Evolutionary conservation across 192 early-diverging fungal species (phyloP).

Genomic region (Fimicolochytrium jonesii): DNA sequence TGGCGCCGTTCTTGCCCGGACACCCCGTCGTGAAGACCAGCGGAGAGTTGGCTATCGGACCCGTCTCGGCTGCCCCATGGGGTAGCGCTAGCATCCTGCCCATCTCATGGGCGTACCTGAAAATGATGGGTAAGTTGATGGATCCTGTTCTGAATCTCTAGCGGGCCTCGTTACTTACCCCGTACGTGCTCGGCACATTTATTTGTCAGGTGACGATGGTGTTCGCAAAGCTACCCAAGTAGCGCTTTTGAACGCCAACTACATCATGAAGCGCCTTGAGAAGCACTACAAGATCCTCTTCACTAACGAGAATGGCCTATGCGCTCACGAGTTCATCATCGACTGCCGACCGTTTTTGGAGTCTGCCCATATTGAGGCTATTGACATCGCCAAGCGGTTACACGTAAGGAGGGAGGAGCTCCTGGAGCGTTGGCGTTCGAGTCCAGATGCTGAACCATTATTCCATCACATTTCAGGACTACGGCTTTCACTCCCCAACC

Average conservation of each 20-base stretch:
- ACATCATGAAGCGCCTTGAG: constrained; percentile 89
- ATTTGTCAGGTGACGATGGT: constrained; percentile 75
- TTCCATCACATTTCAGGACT: constrained; percentile 82
- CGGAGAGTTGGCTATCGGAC: constrained; percentile 79
- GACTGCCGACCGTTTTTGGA: constrained; percentile 87
- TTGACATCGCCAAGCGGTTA: constrained; percentile 98
- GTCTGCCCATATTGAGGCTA: constrained; percentile 77
- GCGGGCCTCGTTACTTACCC: too few species aligned
- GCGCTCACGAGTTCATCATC: constrained; percentile 99
- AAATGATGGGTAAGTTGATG: constrained; percentile 86
- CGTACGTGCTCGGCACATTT: too few species aligned
- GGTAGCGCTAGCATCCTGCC: constrained; percentile 95
- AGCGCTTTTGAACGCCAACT: constrained; percentile 97
- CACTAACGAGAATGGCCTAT: constrained; percentile 91
- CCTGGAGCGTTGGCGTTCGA: too few species aligned
- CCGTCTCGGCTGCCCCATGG: constrained; percentile 94
- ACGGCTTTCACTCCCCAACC: constrained; percentile 97
- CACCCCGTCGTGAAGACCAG: constrained; percentile 77
- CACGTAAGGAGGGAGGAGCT: too few species aligned
- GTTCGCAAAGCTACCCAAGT: constrained; percentile 80
- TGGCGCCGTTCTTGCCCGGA: constrained; percentile 88
- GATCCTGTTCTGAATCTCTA: not conserved
- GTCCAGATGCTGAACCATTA: too few species aligned
- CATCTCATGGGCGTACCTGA: constrained; percentile 98
- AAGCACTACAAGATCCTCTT: constrained; percentile 90